A percentile compares a stretch with the other conserved stretches of the same genome.
phyloP scores from a whole-genome alignment of 495 filamentous ascomycete genomes.

The Penicillium lividum region DNA sequence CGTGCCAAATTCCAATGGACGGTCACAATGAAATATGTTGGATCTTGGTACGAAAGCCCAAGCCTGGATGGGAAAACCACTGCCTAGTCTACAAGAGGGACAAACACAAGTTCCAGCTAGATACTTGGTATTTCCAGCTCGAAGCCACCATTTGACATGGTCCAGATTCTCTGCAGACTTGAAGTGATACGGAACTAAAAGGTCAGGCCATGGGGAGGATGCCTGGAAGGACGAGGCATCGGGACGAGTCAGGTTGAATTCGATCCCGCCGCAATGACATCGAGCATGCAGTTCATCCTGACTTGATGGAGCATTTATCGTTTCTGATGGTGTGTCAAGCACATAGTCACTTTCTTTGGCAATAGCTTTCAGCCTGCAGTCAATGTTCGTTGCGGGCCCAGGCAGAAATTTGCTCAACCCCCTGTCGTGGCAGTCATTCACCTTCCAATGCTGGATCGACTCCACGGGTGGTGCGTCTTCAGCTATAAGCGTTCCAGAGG shows the following conservation, averaged over 20 bases:
- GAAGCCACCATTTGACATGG: slow-evolving; percentile 57
- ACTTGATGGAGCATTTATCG: slow-evolving; percentile 1
- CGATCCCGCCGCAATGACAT: slow-evolving; percentile 46
- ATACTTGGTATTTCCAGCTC: slow-evolving; percentile 47
- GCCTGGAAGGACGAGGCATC: slow-evolving; percentile 38
- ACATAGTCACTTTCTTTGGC: not conserved
- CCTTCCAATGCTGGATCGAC: slow-evolving; percentile 47
- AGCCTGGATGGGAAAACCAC: slow-evolving; percentile 66
- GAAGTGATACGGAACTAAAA: slow-evolving; percentile 51
- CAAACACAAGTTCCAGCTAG: slow-evolving; percentile 68
- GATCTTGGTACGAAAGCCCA: slow-evolving; percentile 68
- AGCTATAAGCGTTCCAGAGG: slow-evolving; percentile 40
- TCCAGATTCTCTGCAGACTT: slow-evolving; percentile 38
- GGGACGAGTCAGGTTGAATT: slow-evolving; percentile 48
- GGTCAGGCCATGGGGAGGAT: slow-evolving; percentile 54
- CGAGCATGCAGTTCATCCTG: slow-evolving; percentile 30
- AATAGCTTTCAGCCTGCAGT: slow-evolving; percentile 21
- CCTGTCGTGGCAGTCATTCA: slow-evolving; percentile 56
- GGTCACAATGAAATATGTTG: slow-evolving; percentile 54
- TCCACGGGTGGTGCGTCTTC: slow-evolving; percentile 36
- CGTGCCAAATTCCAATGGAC: slow-evolving; percentile 43
- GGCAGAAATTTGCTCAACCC: slow-evolving; percentile 56
- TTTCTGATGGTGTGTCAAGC: not conserved
- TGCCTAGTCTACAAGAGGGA: slow-evolving; percentile 58
- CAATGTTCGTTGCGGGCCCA: slow-evolving; percentile 12